These are phyloP conservation scores for Backusella liffmaniae DNA, from an alignment of 192 early-diverging fungal genomes.

Conservation along the genomic window DNA sequence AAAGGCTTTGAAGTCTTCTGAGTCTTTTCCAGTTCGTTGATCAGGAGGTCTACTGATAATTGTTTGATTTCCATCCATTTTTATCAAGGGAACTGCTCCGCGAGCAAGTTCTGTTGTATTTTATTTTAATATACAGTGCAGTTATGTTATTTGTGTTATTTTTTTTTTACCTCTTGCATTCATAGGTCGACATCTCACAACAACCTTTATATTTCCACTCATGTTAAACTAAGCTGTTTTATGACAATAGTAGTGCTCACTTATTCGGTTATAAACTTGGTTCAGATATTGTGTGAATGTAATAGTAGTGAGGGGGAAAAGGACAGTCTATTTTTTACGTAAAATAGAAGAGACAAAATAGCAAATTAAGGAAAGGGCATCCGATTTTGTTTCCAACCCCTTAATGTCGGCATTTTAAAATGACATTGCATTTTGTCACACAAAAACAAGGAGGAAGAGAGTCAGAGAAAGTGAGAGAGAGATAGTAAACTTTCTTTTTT, in stretches of 20 bases:
- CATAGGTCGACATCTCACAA: slow-evolving; percentile 77
- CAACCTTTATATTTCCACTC: slow-evolving; percentile 65
- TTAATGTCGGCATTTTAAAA: background rate
- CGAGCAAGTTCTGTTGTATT: slow-evolving; percentile 52
- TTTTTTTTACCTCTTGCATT: slow-evolving; percentile 60
- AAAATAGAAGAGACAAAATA: background rate
- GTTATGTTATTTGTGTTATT: background rate
- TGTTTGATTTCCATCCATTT: slow-evolving; percentile 74
- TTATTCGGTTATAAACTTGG: background rate
- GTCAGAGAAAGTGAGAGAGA: background rate
- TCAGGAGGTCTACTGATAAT: slow-evolving; percentile 53
- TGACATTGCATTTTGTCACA: slow-evolving; percentile 1
- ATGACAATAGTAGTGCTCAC: background rate
- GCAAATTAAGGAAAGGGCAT: background rate
- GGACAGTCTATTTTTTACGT: background rate
- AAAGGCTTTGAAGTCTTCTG: slow-evolving; percentile 59
- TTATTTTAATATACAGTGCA: background rate
- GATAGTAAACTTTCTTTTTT: background rate
- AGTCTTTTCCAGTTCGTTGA: slow-evolving; percentile 35
- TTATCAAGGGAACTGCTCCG: slow-evolving; percentile 62
- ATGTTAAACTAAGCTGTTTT: background rate
- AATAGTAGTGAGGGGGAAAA: background rate
- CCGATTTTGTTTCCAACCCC: slow-evolving; percentile 8
- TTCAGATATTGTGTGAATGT: background rate
- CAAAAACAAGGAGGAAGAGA: background rate